These are phyloP conservation scores for Dendrocalamus sinicus DNA, from an alignment of 176 grass and related monocot genomes.

Conservation along the genomic window DNA sequence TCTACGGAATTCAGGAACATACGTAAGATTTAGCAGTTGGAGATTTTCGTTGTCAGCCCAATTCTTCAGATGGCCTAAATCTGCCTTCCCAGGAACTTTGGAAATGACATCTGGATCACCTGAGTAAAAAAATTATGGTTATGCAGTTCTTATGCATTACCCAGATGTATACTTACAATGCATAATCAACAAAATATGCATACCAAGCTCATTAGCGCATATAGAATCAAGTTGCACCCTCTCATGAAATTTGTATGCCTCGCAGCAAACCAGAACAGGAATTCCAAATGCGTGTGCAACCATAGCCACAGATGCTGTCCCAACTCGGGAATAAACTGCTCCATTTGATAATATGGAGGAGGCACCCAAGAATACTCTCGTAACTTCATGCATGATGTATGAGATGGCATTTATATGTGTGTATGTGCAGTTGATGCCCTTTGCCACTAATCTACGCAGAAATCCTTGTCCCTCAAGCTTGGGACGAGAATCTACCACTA, in stretches of 20 bases:
- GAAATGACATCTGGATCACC: conserved; percentile 85
- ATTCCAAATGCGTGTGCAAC: conserved; percentile 71
- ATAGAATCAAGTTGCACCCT: conserved; percentile 89
- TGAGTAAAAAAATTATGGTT: conserved; percentile 42
- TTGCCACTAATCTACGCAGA: conserved; percentile 57
- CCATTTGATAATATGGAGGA: conserved; percentile 80
- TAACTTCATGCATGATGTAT: conserved; percentile 88
- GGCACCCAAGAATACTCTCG: conserved; percentile 77
- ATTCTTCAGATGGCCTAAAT: conserved; percentile 55
- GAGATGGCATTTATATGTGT: conserved; percentile 81
- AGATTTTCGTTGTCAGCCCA: conserved; percentile 67
- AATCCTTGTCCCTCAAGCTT: conserved; percentile 71
- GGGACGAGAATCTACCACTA: conserved; percentile 76
- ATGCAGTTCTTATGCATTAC: conserved; percentile 6
- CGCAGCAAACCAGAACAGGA: conserved; percentile 80
- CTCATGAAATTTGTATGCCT: conserved; percentile 91
- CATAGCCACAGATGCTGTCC: conserved; percentile 77
- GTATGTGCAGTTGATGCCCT: conserved; percentile 74
- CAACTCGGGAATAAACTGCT: conserved; percentile 79
- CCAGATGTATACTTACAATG: no score
- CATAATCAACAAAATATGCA: not conserved
- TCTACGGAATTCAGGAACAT: conserved; percentile 30
- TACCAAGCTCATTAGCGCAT: conserved; percentile 90
- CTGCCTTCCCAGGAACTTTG: conserved; percentile 48
- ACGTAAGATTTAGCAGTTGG: conserved; percentile 81